These are phyloP conservation scores for Casuarina equisetifolia DNA, from an alignment of 306 rosid genomes.

Conservation along the genomic window DNA sequence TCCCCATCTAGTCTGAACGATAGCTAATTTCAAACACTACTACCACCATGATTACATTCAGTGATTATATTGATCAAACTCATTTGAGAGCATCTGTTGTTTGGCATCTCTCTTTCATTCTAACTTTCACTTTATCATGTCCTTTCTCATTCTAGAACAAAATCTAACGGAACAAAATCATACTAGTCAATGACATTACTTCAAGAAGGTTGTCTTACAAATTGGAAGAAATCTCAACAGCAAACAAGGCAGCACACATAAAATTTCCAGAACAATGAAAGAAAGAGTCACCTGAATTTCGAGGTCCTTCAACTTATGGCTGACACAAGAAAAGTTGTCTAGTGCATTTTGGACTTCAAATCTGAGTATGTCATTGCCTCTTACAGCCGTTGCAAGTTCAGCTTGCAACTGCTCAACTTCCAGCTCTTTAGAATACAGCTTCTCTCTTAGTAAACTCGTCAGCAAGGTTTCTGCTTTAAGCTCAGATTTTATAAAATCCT, in stretches of 20 bases:
- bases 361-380: conserved; percentile 81
- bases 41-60: not conserved
- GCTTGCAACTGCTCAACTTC: conserved; percentile 90
- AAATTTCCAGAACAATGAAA: conserved; percentile 17
- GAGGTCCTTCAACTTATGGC: conserved; percentile 72
- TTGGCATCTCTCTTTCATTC: not conserved
- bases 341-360: conserved; percentile 75
- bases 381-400: conserved; percentile 84
- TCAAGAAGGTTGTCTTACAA: not conserved
- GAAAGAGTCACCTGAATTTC: conserved; percentile 74
- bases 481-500: conserved; percentile 66
- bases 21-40: not conserved
- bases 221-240: not conserved
- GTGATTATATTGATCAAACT: not conserved
- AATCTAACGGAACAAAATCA: not conserved
- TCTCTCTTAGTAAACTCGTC: conserved; percentile 75
- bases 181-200: not conserved
- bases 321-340: conserved; percentile 64
- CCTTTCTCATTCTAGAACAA: not conserved
- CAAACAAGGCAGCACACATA: conserved; percentile 3
- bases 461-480: conserved; percentile 81
- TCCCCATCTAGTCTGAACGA: not conserved
- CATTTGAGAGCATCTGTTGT: not conserved
- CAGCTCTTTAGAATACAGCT: conserved; percentile 76
- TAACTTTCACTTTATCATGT: not conserved